These are phyloP conservation scores for Candida ipomoeae DNA, from an alignment of 805 yeast genomes.

Conservation along the genomic window DNA sequence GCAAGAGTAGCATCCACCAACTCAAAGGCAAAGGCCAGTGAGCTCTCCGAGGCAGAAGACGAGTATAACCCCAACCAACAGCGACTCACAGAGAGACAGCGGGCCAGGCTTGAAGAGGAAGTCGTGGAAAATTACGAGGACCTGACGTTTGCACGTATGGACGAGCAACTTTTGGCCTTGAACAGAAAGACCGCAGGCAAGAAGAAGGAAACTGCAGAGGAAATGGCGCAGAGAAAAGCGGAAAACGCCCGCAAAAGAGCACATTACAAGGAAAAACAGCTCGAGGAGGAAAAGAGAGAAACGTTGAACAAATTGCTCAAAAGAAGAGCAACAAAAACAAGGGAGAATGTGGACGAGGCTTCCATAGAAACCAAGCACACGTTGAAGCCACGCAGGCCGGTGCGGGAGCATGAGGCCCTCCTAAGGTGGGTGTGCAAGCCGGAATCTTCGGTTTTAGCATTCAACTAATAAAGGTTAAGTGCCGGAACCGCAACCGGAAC, in stretches of 20 bases:
- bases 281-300: conserved; percentile 91
- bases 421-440: conserved; percentile 35
- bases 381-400: conserved; percentile 40
- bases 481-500: no score
- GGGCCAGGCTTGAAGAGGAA: conserved; percentile 40
- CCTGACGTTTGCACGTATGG: conserved; percentile 28
- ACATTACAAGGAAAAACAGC: conserved; percentile 72
- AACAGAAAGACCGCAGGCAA: conserved; percentile 41
- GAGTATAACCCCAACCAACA: conserved; percentile 46
- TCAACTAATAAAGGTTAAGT: background rate
- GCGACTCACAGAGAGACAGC: conserved; percentile 54
- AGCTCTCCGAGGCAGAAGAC: conserved; percentile 39
- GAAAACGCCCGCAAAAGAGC: conserved; percentile 87
- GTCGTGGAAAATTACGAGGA: conserved; percentile 14
- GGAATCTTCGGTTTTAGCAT: conserved; percentile 11
- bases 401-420: conserved; percentile 43
- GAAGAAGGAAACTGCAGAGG: conserved; percentile 74
- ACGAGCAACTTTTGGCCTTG: conserved; percentile 19
- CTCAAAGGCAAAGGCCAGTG: conserved; percentile 6
- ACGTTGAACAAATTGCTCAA: conserved; percentile 82
- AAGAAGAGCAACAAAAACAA: conserved; percentile 73
- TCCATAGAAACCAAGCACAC: conserved; percentile 15
- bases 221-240: conserved; percentile 71
- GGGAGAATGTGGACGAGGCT: conserved; percentile 38
- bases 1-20: background rate